These are phyloP conservation scores for Nitzschia palea DNA, from an alignment of 108 stramenopile species.

Conservation along the genomic window DNA sequence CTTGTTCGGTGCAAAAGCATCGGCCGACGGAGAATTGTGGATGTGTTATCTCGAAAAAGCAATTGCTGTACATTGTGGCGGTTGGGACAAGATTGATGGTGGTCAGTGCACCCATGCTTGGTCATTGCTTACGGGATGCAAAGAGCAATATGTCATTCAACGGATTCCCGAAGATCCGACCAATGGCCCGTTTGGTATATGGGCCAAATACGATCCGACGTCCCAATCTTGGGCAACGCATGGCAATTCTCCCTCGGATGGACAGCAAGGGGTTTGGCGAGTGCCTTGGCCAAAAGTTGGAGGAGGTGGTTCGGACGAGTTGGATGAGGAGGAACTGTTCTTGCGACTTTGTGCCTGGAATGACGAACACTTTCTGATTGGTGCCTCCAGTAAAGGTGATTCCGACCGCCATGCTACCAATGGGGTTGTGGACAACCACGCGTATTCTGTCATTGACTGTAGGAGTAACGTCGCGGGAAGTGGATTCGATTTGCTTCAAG, in stretches of 20 bases:
- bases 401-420: conserved; percentile 9
- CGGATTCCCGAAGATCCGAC: neutral
- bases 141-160: conserved; percentile 27
- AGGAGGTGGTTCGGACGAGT: neutral
- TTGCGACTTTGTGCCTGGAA: conserved; percentile 11
- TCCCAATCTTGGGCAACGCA: conserved; percentile 7
- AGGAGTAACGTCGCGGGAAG: conserved; percentile 5
- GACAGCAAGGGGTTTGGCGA: neutral
- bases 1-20: conserved; percentile 13
- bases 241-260: conserved; percentile 19
- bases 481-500: conserved; percentile 8
- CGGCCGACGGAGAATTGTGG: conserved; percentile 27
- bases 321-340: conserved; percentile 18
- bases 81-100: conserved; percentile 27
- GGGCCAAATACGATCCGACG: conserved; percentile 8
- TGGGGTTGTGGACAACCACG: conserved; percentile 30
- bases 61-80: conserved; percentile 26
- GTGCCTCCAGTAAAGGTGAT: conserved; percentile 12
- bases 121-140: conserved; percentile 28
- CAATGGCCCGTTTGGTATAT: conserved; percentile 1
- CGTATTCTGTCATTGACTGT: conserved; percentile 22
- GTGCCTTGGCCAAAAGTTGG: conserved; percentile 23
- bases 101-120: conserved; percentile 37
- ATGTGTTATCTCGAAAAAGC: conserved; percentile 30
- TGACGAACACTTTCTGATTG: conserved; percentile 16